A percentile compares a stretch with the other conserved stretches of the same genome.
These are phyloP conservation scores for Aureobasidium sp. DNA, from an alignment of 2,329 filamentous ascomycete species.

Conservation along the genomic window DNA sequence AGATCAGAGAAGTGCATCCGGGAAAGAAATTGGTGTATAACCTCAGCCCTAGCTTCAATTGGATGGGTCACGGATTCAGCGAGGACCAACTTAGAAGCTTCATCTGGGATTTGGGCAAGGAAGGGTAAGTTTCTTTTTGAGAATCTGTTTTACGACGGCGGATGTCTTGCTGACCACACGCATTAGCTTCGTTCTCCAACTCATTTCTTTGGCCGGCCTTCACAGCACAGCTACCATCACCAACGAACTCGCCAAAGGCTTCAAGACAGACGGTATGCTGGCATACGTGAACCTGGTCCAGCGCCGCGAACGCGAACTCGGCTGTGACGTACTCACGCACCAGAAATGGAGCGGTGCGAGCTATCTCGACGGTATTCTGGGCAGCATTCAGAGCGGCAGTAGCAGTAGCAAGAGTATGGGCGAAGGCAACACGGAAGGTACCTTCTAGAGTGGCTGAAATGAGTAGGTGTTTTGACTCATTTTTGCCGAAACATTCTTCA, in stretches of 20 bases:
- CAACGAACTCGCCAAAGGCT: conserved; percentile 69
- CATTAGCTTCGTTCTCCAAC: conserved; percentile 40
- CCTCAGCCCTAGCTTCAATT: conserved; percentile 94
- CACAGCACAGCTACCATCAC: conserved; percentile 58
- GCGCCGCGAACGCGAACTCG: conserved; percentile 78
- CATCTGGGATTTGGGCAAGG: conserved; percentile 89
- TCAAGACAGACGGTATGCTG: conserved; percentile 89
- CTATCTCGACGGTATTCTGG: conserved; percentile 84
- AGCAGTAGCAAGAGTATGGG: conserved; percentile 90
- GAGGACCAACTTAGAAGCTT: conserved; percentile 78
- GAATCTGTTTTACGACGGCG: no score
- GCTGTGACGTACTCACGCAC: conserved; percentile 87
- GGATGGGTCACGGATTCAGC: conserved; percentile 91
- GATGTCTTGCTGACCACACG: no score
- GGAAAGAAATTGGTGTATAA: conserved; percentile 95
- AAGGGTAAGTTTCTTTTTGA: conserved; percentile 75
- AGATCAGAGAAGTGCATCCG: conserved; percentile 64
- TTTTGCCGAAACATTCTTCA: no score
- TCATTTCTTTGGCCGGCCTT: conserved; percentile 58
- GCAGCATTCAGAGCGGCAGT: conserved; percentile 85
- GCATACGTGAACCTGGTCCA: conserved; percentile 96
- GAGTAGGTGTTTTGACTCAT: neutral
- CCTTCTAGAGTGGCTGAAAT: neutral
- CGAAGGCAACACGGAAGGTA: conserved; percentile 77
- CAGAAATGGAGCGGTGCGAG: conserved; percentile 75